Base-by-base conservation (phyloP, 805 yeast species). In the Wickerhamiella sorbophila region DNA sequence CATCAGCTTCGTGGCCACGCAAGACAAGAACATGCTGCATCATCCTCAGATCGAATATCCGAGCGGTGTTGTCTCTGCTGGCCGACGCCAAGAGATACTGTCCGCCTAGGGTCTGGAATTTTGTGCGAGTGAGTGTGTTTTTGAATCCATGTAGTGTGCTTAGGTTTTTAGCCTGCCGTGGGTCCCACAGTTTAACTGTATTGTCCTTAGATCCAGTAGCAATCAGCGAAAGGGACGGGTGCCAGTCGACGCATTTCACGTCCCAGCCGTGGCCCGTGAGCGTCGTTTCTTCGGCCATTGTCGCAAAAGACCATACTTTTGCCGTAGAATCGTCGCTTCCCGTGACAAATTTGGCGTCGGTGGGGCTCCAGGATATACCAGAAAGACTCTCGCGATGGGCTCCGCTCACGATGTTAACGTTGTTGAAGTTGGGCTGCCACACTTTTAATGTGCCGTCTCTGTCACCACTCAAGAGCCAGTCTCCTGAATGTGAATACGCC, bases 251-350 rank as follows among this genome's bases (percentile, higher is more conserved):
- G 42, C 87, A 76, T 57, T 91, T 91, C 18, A 91, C 96, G 61
- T 91, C 99, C 99, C 99, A 91, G 58, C 93, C 95, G 62, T 91
- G 99, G 2, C 97, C 97, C 19, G 76, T 70, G 42, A 91, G 66
- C 0, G 74, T 68, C 38, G 82, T 64, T 56, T 91, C 99, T 51
- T 84, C 91, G 31, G 91, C 91, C 55, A 80, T 83, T 55, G 83
- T 79, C 10, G 52, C 52, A 62, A 91, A 91, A 61, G 87, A 84
- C 96, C 97, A 91, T 31, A 91, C 78, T 57, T 91, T 93, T 46
- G 88, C 65, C 4, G 79, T 71, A 40, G 85, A 80, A 60, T 91
- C 99, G 62, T 91, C 99, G 16, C 94, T 81, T 50, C 93, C 82
- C 1, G 94, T 82, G n/a, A 86, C 82, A 60, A 87, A 91, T 57